Evolutionary conservation across 768 basidiomycete species (phyloP), one percentile per base, ranked within the genome.

Genomic region (Phlebiopsis flavidoalba): DNA sequence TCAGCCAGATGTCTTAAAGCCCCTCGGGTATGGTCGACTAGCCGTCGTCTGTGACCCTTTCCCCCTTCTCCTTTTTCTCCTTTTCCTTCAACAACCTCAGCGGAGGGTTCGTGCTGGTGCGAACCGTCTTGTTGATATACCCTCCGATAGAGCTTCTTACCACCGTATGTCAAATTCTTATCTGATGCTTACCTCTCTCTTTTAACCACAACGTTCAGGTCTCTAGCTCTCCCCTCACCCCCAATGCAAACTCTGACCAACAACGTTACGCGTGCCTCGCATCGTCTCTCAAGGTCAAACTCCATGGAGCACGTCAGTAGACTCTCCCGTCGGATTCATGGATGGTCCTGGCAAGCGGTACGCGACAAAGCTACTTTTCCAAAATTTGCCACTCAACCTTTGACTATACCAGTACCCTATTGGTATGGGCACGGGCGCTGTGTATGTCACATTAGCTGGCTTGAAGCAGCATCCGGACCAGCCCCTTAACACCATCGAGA

Each of bases 271-370:
- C 40, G 40, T 43, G 40, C 5, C 11, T 36, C 48, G 19, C 35
- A 33, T n/a, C 58, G 49, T 19, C 49, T 57, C 0, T 15, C 21
- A 12, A 35, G 58, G 22, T 15, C 46, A 45, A 15, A 49, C 45
- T 49, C 63, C 21, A 51, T 64, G 11, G 55, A 33, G 2, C 59
- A 66, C 24, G 77, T 75, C 51, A 73, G 73, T 62, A 45, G 67
- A 14, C 64, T 79, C 21, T 77, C 76, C 15, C 68, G 76, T 35
- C 73, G 79, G n/a, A 77, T 81, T 49, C 79, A 81, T 67, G 77
- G 79, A 49, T 80, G 79, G 79, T 74, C 76, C 45, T 80, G 80
- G 79, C 79, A 81, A 67, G 78, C 78, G 57, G 79, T 81, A 65
- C 35, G 78, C 73, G 5, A n/a, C 36, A 12, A 46, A 36, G 48